phyloP scores from a whole-genome alignment of 2,329 filamentous ascomycete species.

The Cladobotryum protrusum region DNA sequence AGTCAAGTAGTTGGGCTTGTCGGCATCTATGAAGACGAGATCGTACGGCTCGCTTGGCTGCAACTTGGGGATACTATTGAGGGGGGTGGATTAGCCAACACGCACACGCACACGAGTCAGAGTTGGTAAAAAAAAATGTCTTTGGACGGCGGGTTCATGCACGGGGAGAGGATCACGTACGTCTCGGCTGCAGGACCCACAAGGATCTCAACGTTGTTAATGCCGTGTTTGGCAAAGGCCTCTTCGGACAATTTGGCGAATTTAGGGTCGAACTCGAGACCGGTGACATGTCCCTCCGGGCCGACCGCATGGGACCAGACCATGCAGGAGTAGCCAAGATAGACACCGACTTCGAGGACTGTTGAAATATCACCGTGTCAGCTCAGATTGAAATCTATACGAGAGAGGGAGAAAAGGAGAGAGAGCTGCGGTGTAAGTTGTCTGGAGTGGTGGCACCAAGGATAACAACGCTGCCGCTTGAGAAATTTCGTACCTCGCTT shows the following conservation, averaged over 20 bases:
- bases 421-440: no score
- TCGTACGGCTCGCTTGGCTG: slow-evolving; percentile 35
- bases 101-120: no score
- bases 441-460: no score
- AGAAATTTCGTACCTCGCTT: slow-evolving; percentile 30
- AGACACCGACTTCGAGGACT: slow-evolving; percentile 46
- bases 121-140: background rate
- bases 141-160: background rate
- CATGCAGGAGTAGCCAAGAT: slow-evolving; percentile 43
- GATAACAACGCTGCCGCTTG: no score
- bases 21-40: slow-evolving; percentile 43
- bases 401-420: no score
- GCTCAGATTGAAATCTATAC: background rate
- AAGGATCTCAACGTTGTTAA: slow-evolving; percentile 36
- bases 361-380: background rate
- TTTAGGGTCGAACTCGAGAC: slow-evolving; percentile 39
- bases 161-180: slow-evolving; percentile 22
- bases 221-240: slow-evolving; percentile 31
- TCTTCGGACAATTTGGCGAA: slow-evolving; percentile 37
- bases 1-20: slow-evolving; percentile 40
- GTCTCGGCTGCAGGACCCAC: slow-evolving; percentile 36
- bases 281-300: slow-evolving; percentile 35
- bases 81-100: background rate
- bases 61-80: background rate
- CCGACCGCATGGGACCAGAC: slow-evolving; percentile 43